Conservation (phyloP, 208 protist genomes). For the Trypanosoma scelopori region DNA sequence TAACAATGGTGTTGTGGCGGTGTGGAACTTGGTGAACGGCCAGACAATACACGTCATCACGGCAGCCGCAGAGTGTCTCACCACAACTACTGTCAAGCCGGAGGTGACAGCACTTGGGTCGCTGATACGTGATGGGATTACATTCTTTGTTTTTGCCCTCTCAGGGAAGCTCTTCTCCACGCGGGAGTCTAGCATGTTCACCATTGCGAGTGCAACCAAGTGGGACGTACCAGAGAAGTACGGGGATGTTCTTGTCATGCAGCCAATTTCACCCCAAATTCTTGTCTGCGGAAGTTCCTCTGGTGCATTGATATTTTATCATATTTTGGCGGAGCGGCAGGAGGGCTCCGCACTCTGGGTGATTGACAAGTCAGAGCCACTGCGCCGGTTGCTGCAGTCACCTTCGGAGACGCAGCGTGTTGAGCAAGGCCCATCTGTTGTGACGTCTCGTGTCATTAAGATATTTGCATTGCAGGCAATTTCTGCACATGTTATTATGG, state of each 20-base stretch:
- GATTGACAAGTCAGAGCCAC: conserved; percentile 29
- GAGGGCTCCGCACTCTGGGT: conserved; percentile 74
- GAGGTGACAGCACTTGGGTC: conserved; percentile 72
- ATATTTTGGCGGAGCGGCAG: conserved; percentile 69
- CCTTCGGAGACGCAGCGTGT: conserved; percentile 11
- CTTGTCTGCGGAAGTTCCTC: conserved; percentile 69
- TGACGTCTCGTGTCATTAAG: conserved; percentile 42
- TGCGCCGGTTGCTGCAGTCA: conserved; percentile 2
- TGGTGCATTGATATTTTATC: conserved; percentile 75
- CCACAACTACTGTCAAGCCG: conserved; percentile 14
- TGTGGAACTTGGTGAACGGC: conserved; percentile 85
- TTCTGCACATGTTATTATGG: conserved; percentile 51
- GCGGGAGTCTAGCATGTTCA: conserved; percentile 61
- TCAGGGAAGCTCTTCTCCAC: conserved; percentile 47
- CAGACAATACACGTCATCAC: conserved; percentile 73
- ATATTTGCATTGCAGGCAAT: conserved; percentile 46
- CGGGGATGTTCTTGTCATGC: conserved; percentile 53
- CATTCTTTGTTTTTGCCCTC: conserved; percentile 71
- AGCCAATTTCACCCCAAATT: conserved; percentile 55
- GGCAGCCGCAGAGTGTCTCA: conserved; percentile 26
- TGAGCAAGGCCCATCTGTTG: not conserved
- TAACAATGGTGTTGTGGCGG: conserved; percentile 67
- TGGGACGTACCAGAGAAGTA: conserved; percentile 51
- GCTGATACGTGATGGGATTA: conserved; percentile 53
- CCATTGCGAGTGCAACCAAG: conserved; percentile 46